A percentile compares a stretch with the other conserved stretches of the same genome.
phyloP scores from a whole-genome alignment of 2,329 filamentous ascomycete species.

The Penicillium sp. region DNA sequence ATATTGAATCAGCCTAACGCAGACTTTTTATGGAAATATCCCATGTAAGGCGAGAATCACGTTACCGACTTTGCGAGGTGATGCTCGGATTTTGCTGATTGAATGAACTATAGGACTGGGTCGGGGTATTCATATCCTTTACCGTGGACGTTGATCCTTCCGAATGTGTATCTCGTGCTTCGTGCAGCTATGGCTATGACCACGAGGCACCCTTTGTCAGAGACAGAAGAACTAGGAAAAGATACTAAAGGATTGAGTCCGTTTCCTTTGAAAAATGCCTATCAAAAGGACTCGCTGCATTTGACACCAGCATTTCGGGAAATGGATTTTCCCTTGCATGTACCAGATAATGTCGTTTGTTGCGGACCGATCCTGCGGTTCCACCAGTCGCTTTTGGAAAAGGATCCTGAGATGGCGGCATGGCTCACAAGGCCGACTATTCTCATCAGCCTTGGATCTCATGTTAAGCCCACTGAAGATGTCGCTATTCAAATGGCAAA shows the following conservation, averaged over 20 bases:
- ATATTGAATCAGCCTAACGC: conserved; percentile 40
- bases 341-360: conserved; percentile 43
- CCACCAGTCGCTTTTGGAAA: conserved; percentile 32
- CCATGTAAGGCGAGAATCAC: conserved; percentile 23
- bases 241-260: conserved; percentile 26
- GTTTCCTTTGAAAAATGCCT: conserved; percentile 30
- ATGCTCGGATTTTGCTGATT: not conserved
- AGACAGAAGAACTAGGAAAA: conserved; percentile 26
- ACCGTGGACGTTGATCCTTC: conserved; percentile 44
- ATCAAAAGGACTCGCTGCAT: conserved; percentile 27
- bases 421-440: conserved; percentile 51
- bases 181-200: conserved; percentile 13
- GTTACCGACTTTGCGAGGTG: not conserved
- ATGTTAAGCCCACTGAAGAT: conserved; percentile 30
- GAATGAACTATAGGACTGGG: conserved; percentile 35
- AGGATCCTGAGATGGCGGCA: conserved; percentile 43
- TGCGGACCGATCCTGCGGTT: conserved; percentile 52
- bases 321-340: conserved; percentile 44
- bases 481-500: conserved; percentile 33
- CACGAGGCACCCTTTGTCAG: conserved; percentile 13
- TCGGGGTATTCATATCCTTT: conserved; percentile 51
- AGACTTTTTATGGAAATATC: conserved; percentile 35
- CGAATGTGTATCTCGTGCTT: conserved; percentile 46
- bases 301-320: conserved; percentile 33
- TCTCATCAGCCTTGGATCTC: conserved; percentile 53